Percentiles rank a stretch among this genome's conserved stretches.
phyloP scores from a whole-genome alignment of 2,329 filamentous ascomycete genomes.

The Trichophyton verrucosum region DNA sequence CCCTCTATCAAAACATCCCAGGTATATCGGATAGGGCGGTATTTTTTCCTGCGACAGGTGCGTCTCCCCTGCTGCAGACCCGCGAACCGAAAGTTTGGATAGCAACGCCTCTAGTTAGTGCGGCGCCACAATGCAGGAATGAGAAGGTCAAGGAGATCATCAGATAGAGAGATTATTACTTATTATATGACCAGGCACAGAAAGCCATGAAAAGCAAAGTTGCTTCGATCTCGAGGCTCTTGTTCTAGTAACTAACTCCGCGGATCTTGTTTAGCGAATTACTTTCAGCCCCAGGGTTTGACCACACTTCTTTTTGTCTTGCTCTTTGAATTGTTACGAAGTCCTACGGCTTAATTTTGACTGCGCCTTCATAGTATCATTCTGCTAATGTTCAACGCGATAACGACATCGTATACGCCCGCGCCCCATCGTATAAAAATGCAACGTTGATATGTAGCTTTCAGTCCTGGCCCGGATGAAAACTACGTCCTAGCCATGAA shows the following conservation, averaged over 20 bases:
- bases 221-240: not conserved
- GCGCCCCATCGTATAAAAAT: not conserved
- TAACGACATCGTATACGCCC: not conserved
- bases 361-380: no score
- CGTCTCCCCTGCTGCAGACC: not conserved
- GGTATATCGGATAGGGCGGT: not conserved
- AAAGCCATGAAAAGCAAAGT: conserved; percentile 1
- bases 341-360: no score
- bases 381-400: not conserved
- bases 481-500: not conserved
- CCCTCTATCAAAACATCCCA: not conserved
- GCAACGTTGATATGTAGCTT: not conserved
- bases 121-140: conserved; percentile 1
- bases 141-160: conserved; percentile 1
- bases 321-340: not conserved
- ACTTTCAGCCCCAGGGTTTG: not conserved
- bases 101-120: not conserved
- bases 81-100: not conserved
- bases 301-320: not conserved
- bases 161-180: not conserved
- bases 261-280: not conserved
- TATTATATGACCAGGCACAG: not conserved
- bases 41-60: not conserved
- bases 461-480: not conserved
- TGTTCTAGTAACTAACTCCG: not conserved